Conservation (phyloP, 2,329 filamentous ascomycete species). For the Colletotrichum musicola region DNA sequence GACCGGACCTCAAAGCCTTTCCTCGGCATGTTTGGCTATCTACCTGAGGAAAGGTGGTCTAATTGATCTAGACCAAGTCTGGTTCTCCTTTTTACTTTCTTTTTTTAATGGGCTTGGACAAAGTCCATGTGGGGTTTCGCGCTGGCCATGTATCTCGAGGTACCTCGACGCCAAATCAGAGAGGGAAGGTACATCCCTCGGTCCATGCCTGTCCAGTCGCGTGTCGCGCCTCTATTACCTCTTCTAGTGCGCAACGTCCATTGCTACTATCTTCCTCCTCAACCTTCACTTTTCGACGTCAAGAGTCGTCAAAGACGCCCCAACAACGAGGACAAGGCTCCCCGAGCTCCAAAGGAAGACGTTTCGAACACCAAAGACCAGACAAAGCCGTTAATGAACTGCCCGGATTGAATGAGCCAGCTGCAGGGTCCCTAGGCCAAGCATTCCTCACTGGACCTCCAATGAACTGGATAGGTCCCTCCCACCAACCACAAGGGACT, state of each 20-base stretch:
- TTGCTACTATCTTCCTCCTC: neutral
- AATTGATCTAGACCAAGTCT: neutral
- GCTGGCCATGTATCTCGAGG: conserved; percentile 1
- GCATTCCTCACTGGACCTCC: too few species aligned
- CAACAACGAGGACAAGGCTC: neutral
- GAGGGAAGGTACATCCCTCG: neutral
- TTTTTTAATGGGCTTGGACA: conserved; percentile 3
- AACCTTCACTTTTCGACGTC: neutral
- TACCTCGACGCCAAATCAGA: neutral
- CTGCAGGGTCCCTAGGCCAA: too few species aligned
- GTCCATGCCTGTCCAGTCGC: conserved; percentile 25
- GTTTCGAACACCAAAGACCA: neutral
- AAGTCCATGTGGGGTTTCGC: neutral
- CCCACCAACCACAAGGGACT: neutral
- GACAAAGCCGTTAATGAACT: too few species aligned
- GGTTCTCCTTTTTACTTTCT: neutral
- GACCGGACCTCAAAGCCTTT: too few species aligned
- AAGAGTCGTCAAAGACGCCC: neutral
- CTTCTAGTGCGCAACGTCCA: neutral
- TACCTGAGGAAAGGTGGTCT: neutral
- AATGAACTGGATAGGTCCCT: neutral
- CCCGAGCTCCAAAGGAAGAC: neutral
- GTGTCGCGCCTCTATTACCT: conserved; percentile 22
- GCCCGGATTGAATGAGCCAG: too few species aligned
- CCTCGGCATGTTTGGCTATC: too few species aligned